Conservation (phyloP, 2,329 filamentous ascomycete species). For the Fusarium concolor region DNA sequence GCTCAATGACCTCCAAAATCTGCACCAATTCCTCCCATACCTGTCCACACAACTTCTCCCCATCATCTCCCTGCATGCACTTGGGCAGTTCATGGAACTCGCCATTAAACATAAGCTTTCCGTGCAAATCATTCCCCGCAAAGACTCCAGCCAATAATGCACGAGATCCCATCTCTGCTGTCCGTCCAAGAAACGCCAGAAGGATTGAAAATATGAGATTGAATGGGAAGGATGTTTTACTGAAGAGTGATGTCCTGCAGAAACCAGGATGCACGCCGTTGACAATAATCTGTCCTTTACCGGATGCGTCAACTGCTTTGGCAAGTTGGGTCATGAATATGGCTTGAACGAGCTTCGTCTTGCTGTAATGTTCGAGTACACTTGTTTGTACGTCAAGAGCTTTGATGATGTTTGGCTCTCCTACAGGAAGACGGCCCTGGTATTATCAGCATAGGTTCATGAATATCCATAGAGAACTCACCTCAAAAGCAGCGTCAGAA, state of each 20-base stretch:
- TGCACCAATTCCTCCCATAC: conserved; percentile 58
- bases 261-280: conserved; percentile 57
- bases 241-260: conserved; percentile 56
- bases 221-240: conserved; percentile 47
- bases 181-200: conserved; percentile 49
- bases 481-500: conserved; percentile 50
- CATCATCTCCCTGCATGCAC: conserved; percentile 51
- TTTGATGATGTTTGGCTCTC: conserved; percentile 50
- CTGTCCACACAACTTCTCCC: conserved; percentile 50
- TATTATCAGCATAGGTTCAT: neutral
- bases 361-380: conserved; percentile 44
- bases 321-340: conserved; percentile 52
- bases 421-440: conserved; percentile 51
- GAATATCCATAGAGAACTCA: neutral
- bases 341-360: conserved; percentile 50
- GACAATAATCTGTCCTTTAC: conserved; percentile 51
- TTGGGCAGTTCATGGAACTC: conserved; percentile 39
- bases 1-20: conserved; percentile 57
- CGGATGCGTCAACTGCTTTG: conserved; percentile 45
- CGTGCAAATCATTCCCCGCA: conserved; percentile 54
- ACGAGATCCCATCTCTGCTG: conserved; percentile 55
- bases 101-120: conserved; percentile 55
- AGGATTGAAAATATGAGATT: conserved; percentile 33
- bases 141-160: conserved; percentile 54
- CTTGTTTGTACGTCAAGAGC: conserved; percentile 46